phyloP scores from a whole-genome alignment of 768 basidiomycete genomes.

The Cytidiella melzeri region DNA sequence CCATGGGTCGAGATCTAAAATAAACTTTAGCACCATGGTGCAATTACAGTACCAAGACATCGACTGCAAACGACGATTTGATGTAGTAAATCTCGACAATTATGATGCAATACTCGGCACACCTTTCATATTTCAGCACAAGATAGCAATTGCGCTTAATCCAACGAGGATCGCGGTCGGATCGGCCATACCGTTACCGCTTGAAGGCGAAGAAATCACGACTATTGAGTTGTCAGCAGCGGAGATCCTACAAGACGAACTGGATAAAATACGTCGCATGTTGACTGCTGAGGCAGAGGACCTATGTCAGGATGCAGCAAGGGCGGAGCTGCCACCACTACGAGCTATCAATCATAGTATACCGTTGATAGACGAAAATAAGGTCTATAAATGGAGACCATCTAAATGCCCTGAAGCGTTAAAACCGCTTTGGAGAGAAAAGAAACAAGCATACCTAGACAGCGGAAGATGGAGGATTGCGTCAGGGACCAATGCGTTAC shows the following conservation, averaged over 20 bases:
- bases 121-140: no score
- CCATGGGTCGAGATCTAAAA: no score
- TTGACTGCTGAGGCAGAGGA: slow-evolving; percentile 9
- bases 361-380: slow-evolving; percentile 13
- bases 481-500: no score
- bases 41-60: slow-evolving; percentile 25
- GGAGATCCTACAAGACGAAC: slow-evolving; percentile 7
- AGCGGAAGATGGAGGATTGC: no score
- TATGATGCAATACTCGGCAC: no score
- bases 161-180: slow-evolving; percentile 4
- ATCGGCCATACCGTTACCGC: no score
- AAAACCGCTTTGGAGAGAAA: no score
- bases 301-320: slow-evolving; percentile 10
- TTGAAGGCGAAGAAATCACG: slow-evolving; percentile 7
- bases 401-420: slow-evolving; percentile 18
- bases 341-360: slow-evolving; percentile 18
- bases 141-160: slow-evolving; percentile 10
- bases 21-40: slow-evolving; percentile 28
- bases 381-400: slow-evolving; percentile 12
- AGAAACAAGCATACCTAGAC: no score
- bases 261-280: slow-evolving; percentile 11
- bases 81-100: no score
- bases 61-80: no score
- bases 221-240: slow-evolving; percentile 3
- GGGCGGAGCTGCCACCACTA: slow-evolving; percentile 14